Percentiles rank a stretch among this genome's conserved stretches.
These are phyloP conservation scores for Colletotrichum salicis DNA, from an alignment of 2,329 filamentous ascomycete species.

Conservation along the genomic window DNA sequence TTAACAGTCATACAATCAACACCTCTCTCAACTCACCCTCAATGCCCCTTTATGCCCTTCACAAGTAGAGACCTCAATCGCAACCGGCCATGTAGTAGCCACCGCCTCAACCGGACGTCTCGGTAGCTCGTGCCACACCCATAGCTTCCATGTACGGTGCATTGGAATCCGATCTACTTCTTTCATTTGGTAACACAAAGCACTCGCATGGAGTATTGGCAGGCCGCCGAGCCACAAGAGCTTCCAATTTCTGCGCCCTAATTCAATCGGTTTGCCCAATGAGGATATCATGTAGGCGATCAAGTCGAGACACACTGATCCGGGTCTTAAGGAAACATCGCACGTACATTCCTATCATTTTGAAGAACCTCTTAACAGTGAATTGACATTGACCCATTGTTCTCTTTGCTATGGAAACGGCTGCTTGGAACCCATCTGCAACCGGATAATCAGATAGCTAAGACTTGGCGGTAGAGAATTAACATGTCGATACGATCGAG, in stretches of 20 bases:
- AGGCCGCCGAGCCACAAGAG: background rate
- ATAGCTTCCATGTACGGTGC: background rate
- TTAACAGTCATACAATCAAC: background rate
- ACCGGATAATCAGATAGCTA: background rate
- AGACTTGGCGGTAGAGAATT: background rate
- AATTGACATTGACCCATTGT: background rate
- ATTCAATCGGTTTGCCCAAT: no score
- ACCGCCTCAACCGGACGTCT: background rate
- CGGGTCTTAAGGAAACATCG: background rate
- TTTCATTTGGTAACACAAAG: background rate
- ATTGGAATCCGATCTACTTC: background rate
- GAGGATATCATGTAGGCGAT: background rate
- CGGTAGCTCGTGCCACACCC: background rate
- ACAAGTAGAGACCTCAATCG: background rate
- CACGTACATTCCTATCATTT: background rate
- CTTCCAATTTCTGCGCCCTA: background rate
- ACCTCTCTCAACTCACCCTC: no score
- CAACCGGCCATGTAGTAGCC: background rate
- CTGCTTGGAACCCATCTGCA: background rate
- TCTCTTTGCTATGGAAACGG: background rate
- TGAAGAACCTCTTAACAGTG: no score
- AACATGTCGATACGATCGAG: background rate
- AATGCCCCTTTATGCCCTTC: no score
- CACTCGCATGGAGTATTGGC: background rate
- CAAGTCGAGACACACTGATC: no score